phyloP scores from a whole-genome alignment of 768 basidiomycete genomes.

The Paxillus rubicundulus region DNA sequence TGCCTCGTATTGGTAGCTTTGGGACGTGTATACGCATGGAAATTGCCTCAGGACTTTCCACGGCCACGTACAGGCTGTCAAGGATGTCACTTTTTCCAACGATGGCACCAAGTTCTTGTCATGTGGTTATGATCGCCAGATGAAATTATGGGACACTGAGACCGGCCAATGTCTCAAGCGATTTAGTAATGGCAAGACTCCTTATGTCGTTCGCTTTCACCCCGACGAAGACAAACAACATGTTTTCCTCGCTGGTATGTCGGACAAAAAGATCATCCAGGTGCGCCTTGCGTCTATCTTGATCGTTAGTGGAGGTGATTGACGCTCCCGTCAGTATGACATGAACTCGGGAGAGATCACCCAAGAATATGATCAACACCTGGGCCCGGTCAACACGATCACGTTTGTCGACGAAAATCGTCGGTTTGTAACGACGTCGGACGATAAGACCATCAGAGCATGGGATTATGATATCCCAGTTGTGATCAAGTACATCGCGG shows the following conservation, averaged over 20 bases:
- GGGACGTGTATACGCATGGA: conserved; percentile 97
- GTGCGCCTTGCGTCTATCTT: conserved; percentile 40
- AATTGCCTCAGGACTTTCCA: conserved; percentile 97
- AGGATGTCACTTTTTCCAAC: conserved; percentile 94
- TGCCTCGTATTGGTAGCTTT: conserved; percentile 59
- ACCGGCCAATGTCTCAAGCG: conserved; percentile 96
- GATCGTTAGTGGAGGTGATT: background rate
- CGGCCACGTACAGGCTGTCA: conserved; percentile 94
- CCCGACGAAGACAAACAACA: conserved; percentile 96
- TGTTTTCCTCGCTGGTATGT: conserved; percentile 97
- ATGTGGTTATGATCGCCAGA: conserved; percentile 92
- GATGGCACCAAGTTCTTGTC: conserved; percentile 87
- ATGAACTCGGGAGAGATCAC: conserved; percentile 93
- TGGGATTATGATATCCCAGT: conserved; percentile 99
- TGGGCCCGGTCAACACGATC: conserved; percentile 97
- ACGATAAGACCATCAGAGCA: conserved; percentile 97
- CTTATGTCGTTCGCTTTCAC: conserved; percentile 93
- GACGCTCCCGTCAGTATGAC: conserved; percentile 66
- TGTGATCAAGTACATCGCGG: conserved; percentile 99
- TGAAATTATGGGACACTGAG: conserved; percentile 99
- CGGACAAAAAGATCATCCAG: conserved; percentile 98
- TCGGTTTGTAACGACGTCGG: conserved; percentile 95
- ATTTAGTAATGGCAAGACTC: conserved; percentile 97
- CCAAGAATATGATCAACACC: conserved; percentile 98
- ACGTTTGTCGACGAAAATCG: conserved; percentile 99